Conservation (phyloP, 1,284 basidiomycete species). For the Farysia itapuensis region DNA sequence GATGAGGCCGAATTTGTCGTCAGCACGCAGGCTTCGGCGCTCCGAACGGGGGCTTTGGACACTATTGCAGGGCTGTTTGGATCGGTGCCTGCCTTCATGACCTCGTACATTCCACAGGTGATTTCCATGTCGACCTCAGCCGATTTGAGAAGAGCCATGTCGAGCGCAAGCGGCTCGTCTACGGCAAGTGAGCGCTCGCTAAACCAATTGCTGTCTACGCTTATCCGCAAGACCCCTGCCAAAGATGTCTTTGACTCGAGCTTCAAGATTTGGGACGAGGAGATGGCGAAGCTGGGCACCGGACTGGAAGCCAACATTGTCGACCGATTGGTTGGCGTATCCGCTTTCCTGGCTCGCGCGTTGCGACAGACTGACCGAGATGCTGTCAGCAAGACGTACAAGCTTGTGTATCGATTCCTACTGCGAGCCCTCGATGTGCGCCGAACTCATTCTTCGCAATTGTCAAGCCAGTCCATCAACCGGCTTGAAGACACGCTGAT, state of each 20-base stretch:
- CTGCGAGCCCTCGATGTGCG: conserved; percentile 75
- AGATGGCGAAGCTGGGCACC: conserved; percentile 1
- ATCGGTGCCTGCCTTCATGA: conserved; percentile 55
- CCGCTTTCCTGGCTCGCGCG: conserved; percentile 46
- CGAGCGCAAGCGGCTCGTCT: conserved; percentile 23
- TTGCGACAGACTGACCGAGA: conserved; percentile 44
- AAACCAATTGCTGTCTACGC: conserved; percentile 19
- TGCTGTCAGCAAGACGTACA: conserved; percentile 70
- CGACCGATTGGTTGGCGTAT: conserved; percentile 25
- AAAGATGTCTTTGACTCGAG: conserved; percentile 35
- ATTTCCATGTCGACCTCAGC: conserved; percentile 32
- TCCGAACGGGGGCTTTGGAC: conserved; percentile 40
- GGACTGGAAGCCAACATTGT: not conserved
- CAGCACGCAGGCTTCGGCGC: conserved; percentile 20
- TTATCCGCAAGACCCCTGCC: conserved; percentile 24
- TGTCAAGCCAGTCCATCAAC: conserved; percentile 60
- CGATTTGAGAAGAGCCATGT: conserved; percentile 21
- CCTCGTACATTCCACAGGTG: conserved; percentile 27
- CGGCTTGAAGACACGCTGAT: conserved; percentile 64
- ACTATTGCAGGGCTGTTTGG: conserved; percentile 45
- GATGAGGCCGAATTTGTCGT: conserved; percentile 2
- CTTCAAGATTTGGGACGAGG: conserved; percentile 42
- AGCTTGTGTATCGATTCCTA: conserved; percentile 77
- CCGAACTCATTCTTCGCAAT: conserved; percentile 54
- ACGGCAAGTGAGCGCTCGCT: conserved; percentile 32